A percentile compares a stretch with the other conserved stretches of the same genome.
These are phyloP conservation scores for Colletotrichum tropicale DNA, from an alignment of 2,329 filamentous ascomycete genomes.

Conservation along the genomic window DNA sequence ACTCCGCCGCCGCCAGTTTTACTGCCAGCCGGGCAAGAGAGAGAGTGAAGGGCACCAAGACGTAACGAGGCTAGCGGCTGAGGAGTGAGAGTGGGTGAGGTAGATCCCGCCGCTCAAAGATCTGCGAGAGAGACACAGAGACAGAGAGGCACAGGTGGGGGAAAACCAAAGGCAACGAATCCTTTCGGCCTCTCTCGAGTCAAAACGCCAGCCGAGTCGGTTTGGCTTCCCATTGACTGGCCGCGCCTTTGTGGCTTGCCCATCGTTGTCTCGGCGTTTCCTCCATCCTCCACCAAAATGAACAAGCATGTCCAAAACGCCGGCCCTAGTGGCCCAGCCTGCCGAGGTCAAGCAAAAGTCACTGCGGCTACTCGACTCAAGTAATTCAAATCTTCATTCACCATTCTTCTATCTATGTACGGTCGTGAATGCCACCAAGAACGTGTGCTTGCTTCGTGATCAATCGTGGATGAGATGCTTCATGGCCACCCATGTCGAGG, in stretches of 20 bases:
- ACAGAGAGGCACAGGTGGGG: not conserved
- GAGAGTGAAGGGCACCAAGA: not conserved
- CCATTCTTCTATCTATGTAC: not conserved
- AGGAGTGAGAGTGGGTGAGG: not conserved
- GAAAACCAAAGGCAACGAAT: not conserved
- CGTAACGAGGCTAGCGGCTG: not conserved
- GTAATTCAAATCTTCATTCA: not conserved
- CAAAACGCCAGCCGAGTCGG: not conserved
- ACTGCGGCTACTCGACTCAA: not conserved
- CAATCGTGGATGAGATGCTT: not conserved
- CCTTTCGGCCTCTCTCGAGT: not conserved
- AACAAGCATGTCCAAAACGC: not conserved
- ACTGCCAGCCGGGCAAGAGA: not conserved
- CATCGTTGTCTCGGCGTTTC: not conserved
- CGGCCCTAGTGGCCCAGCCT: not conserved
- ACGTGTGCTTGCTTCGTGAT: not conserved
- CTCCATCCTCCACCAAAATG: not conserved
- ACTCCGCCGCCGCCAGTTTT: not conserved
- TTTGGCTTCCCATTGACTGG: not conserved
- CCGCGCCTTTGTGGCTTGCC: not conserved
- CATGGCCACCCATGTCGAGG: not conserved
- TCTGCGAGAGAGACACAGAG: not conserved
- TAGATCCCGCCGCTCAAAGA: not conserved
- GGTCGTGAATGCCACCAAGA: not conserved
- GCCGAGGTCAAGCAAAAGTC: not conserved